Percentiles rank a stretch among this genome's conserved stretches.
Conservation (phyloP, 192 early-diverging fungal genomes). For the Spinellus fusiger region DNA sequence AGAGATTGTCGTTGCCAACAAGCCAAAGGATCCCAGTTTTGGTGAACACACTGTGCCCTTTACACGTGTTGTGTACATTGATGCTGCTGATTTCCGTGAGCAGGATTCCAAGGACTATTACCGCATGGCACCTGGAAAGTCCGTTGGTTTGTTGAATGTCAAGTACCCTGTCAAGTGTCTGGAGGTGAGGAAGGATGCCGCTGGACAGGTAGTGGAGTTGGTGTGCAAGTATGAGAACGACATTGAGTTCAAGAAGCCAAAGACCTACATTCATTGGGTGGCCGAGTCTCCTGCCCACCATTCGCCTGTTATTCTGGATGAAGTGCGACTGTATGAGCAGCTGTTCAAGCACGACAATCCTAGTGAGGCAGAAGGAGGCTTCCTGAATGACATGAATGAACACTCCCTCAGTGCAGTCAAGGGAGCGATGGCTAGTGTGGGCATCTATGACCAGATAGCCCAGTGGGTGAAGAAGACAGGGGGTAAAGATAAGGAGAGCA, state of each 20-base stretch:
- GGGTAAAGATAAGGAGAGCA: conserved; percentile 67
- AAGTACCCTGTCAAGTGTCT: conserved; percentile 85
- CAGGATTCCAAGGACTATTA: conserved; percentile 91
- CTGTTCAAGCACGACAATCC: conserved; percentile 93
- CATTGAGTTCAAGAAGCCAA: conserved; percentile 70
- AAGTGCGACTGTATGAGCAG: conserved; percentile 79
- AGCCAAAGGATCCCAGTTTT: conserved; percentile 82
- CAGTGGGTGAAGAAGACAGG: conserved; percentile 50
- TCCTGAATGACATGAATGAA: conserved; percentile 81
- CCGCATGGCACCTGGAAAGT: conserved; percentile 88
- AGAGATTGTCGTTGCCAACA: conserved; percentile 79
- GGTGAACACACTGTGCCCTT: conserved; percentile 87
- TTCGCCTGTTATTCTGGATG: conserved; percentile 77
- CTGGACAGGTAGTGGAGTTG: conserved; percentile 81
- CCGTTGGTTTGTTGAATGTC: conserved; percentile 89
- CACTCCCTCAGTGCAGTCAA: conserved; percentile 66
- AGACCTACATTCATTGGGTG: conserved; percentile 99
- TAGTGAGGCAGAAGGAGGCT: conserved; percentile 81
- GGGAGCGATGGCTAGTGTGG: conserved; percentile 77
- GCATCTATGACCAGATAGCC: conserved; percentile 64
- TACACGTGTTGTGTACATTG: conserved; percentile 91
- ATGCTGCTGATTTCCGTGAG: conserved; percentile 91
- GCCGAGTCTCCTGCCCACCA: conserved; percentile 76
- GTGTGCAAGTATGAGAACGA: conserved; percentile 75
- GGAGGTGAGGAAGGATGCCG: conserved; percentile 65